Base-by-base conservation (phyloP, 1,139 yeast genomes). In the Protomyces arabidopsidicola region DNA sequence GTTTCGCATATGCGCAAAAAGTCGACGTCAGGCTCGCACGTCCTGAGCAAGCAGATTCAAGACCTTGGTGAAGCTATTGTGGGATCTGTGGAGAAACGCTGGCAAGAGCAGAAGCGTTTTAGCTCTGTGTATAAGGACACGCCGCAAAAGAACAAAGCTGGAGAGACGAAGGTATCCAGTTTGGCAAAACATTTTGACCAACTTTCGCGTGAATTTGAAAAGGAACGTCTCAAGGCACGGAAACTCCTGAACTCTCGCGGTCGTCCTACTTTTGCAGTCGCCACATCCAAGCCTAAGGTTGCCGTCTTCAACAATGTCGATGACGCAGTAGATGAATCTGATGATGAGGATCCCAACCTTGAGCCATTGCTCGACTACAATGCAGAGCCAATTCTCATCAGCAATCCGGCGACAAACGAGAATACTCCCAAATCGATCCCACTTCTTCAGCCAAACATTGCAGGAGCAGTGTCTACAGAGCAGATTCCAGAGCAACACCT, bases 301-400 rank as follows among this genome's bases (percentile, higher is more conserved):
- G 97, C 91, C 70, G 88, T 95, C 35, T 93, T 88, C 73, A 87
- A 89, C 69, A 87, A 89, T 71, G 95, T 90, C 45, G 87, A 87
- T 69, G 97, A 90, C 75, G 97, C 95, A 0, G 96, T 90, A 8
- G 75, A 71, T 36, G 79, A 76, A 18, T 77, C 76, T 36, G 78
- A 74, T 67, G 70, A 73, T 35, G 67, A 68, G 27, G 75, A 72
- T 5, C 69, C 66, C 6, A 68, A 63, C 35, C 64, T 35, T 2
- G 65, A 53, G 58, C 62, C 62, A 2, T 27, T 58, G 20, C 53
- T 58, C 12, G 62, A 42, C 53, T 52, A 20, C 10, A 50, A 51
- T 16, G 56, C 56, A 14, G 65, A 59, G n/a, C 34, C 48, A 2
- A 38, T 54, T 48, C 60, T 51, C 45, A 45, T 52, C 42, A 48